phyloP scores from a whole-genome alignment of 768 basidiomycete genomes.

The Mycena galericulata region DNA sequence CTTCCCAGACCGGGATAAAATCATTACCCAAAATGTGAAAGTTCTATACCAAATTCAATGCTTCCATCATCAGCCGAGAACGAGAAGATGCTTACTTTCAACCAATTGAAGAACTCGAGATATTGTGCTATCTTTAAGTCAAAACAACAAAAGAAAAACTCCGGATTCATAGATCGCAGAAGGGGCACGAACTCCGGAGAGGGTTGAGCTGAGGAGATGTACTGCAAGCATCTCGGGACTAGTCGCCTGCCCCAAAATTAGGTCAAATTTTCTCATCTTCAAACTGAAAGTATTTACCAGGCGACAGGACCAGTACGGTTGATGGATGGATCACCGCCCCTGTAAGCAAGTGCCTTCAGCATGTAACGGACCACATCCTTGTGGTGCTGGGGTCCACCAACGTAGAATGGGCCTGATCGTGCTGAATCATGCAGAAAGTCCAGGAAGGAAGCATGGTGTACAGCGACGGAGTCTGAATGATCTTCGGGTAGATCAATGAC shows the following conservation, averaged over 20 bases:
- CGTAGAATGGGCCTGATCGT: background rate
- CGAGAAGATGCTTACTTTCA: background rate
- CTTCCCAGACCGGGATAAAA: slow-evolving; percentile 1
- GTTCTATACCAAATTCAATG: background rate
- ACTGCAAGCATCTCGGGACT: too few species aligned
- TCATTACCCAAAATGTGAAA: background rate
- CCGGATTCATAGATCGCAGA: too few species aligned
- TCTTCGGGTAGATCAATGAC: background rate
- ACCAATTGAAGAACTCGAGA: background rate
- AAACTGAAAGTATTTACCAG: too few species aligned
- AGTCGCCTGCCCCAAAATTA: background rate
- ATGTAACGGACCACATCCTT: background rate
- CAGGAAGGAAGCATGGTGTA: slow-evolving; percentile 5
- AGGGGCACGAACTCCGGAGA: too few species aligned
- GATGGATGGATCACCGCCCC: background rate
- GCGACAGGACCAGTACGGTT: too few species aligned
- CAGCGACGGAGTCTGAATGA: background rate
- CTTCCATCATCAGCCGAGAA: background rate
- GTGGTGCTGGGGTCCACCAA: background rate
- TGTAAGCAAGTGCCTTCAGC: background rate
- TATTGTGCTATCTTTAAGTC: too few species aligned
- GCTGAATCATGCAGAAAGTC: background rate
- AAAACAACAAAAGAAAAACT: too few species aligned
- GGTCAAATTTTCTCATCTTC: background rate
- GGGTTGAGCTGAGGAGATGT: too few species aligned